Percentiles rank a stretch among this genome's conserved stretches.
Conservation (phyloP, 2,329 filamentous ascomycete species). For the Beauveria medogensis region DNA sequence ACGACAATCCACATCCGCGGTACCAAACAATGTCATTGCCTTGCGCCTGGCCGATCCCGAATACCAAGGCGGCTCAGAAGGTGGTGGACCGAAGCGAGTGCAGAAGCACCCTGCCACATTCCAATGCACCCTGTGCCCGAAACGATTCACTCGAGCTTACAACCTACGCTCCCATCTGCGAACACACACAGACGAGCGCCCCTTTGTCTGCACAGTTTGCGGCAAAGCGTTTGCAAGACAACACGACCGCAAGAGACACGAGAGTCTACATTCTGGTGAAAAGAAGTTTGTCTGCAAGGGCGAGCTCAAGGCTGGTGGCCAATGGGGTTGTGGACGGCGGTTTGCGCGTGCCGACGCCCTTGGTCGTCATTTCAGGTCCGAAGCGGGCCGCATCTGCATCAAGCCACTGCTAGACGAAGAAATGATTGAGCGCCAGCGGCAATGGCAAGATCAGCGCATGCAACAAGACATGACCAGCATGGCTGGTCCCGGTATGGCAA, state of each 20-base stretch:
- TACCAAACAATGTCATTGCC: constrained; percentile 64
- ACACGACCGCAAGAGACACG: constrained; percentile 94
- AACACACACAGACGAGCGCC: constrained; percentile 93
- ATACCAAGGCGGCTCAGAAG: constrained; percentile 58
- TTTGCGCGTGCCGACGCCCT: constrained; percentile 95
- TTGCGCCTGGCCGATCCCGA: constrained; percentile 84
- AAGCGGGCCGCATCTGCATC: constrained; percentile 93
- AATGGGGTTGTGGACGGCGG: constrained; percentile 87
- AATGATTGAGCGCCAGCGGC: constrained; percentile 69
- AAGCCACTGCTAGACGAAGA: constrained; percentile 96
- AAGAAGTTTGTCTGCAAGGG: constrained; percentile 98
- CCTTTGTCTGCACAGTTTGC: constrained; percentile 94
- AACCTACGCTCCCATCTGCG: constrained; percentile 91
- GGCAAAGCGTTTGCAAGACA: constrained; percentile 96
- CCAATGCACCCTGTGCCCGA: constrained; percentile 87
- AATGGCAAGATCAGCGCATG: constrained; percentile 65
- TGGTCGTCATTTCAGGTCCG: constrained; percentile 88
- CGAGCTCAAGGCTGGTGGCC: constrained; percentile 70
- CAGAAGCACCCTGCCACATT: constrained; percentile 98
- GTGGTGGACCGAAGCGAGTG: constrained; percentile 65
- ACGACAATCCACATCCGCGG: constrained; percentile 56
- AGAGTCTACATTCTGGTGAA: constrained; percentile 91
- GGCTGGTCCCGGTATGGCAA: constrained; percentile 45
- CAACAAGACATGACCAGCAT: constrained; percentile 54
- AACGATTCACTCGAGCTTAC: constrained; percentile 92